A percentile compares a stretch with the other conserved stretches of the same genome.
Conservation (phyloP, 108 stramenopile species). For the Skeletonema grethae region DNA sequence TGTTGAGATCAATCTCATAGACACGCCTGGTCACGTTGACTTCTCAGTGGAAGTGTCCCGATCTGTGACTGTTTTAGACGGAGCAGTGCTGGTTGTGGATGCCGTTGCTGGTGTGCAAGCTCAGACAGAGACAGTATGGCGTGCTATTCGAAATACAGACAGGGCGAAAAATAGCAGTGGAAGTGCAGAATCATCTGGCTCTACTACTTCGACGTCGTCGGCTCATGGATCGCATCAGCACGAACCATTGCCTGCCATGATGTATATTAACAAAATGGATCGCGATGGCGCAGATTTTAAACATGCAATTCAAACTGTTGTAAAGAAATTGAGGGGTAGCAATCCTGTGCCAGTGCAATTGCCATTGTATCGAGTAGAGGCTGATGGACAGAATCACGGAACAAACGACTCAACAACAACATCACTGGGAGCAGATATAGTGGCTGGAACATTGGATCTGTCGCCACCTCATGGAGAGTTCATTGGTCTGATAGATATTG, state of each 20-base stretch:
- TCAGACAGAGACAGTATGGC: conserved; percentile 98
- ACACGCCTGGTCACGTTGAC: conserved; percentile 99
- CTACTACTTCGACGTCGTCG: not conserved
- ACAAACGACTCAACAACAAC: conserved; percentile 6
- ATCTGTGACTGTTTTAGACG: conserved; percentile 95
- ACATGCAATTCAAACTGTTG: conserved; percentile 74
- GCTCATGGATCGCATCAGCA: conserved; percentile 54
- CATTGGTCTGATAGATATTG: conserved; percentile 90
- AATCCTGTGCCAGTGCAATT: conserved; percentile 77
- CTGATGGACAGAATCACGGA: conserved; percentile 20
- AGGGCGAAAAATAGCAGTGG: not conserved
- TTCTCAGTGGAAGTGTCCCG: conserved; percentile 98
- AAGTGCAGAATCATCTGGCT: not conserved
- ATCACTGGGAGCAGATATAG: conserved; percentile 20
- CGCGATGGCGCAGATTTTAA: conserved; percentile 93
- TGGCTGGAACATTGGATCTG: conserved; percentile 28
- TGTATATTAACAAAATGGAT: conserved; percentile 98
- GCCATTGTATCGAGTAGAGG: conserved; percentile 62
- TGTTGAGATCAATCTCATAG: conserved; percentile 83
- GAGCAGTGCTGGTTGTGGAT: conserved; percentile 95
- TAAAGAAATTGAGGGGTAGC: conserved; percentile 75
- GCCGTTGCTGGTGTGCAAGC: conserved; percentile 98
- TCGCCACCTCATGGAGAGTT: conserved; percentile 76
- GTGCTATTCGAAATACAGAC: conserved; percentile 66
- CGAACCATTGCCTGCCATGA: conserved; percentile 89